Conservation (phyloP, 2,329 filamentous ascomycete species). For the Talaromyces islandicus region DNA sequence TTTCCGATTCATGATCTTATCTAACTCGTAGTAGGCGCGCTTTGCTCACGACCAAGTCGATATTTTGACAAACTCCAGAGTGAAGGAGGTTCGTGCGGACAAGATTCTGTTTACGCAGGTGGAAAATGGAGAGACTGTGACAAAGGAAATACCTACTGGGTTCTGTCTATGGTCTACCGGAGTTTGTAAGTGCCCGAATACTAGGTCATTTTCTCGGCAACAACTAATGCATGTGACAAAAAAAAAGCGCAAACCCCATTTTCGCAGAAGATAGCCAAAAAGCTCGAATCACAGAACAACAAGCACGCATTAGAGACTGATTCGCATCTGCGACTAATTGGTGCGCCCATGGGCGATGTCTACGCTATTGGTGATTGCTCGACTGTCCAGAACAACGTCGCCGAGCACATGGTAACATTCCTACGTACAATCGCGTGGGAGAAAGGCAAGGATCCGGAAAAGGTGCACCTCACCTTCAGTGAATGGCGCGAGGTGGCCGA, state of each 20-base stretch:
- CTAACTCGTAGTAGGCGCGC: constrained; percentile 46
- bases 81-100: constrained; percentile 79
- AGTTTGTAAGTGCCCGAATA: constrained; percentile 47
- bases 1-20: background rate
- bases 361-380: constrained; percentile 95
- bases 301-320: constrained; percentile 90
- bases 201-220: background rate
- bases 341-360: constrained; percentile 85
- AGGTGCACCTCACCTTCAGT: constrained; percentile 74
- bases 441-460: constrained; percentile 81
- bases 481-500: constrained; percentile 85
- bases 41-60: constrained; percentile 89
- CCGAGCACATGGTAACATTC: constrained; percentile 85
- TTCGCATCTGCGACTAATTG: constrained; percentile 80
- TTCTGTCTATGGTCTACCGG: constrained; percentile 98
- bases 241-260: constrained; percentile 66
- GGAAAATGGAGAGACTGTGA: constrained; percentile 66
- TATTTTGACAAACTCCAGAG: constrained; percentile 85
- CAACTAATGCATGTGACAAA: background rate
- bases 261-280: constrained; percentile 67
- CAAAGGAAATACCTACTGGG: constrained; percentile 89
- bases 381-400: constrained; percentile 95
- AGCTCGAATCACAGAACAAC: constrained; percentile 76
- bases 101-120: constrained; percentile 87
- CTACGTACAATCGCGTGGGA: constrained; percentile 86